These are phyloP conservation scores for Aphanomyces astaci DNA, from an alignment of 352 stramenopile genomes.

Conservation along the genomic window DNA sequence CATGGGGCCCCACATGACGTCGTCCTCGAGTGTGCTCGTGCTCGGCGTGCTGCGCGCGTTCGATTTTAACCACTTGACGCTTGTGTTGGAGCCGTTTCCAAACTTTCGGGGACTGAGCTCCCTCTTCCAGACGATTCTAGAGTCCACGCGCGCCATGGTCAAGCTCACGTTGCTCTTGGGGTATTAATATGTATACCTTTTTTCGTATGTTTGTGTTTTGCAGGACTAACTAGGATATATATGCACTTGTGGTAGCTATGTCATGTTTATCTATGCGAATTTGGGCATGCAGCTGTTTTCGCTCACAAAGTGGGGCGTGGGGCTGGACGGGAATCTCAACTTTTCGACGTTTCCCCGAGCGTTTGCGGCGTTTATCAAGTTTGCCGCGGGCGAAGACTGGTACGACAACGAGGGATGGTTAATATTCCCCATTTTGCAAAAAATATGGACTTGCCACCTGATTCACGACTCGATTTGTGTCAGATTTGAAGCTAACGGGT, in stretches of 20 bases:
- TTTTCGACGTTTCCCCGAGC: slow-evolving; percentile 69
- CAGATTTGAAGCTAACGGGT: no score
- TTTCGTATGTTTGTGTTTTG: neutral
- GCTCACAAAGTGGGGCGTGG: slow-evolving; percentile 65
- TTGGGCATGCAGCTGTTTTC: slow-evolving; percentile 78
- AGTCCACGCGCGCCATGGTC: slow-evolving; percentile 53
- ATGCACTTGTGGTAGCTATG: slow-evolving; percentile 24
- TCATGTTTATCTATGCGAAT: slow-evolving; percentile 75
- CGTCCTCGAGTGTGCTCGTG: slow-evolving; percentile 59
- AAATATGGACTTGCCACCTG: no score
- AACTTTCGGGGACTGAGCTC: slow-evolving; percentile 42
- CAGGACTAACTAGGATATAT: no score
- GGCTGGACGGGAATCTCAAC: slow-evolving; percentile 63
- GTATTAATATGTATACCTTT: slow-evolving; percentile 28
- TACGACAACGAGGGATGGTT: slow-evolving; percentile 27
- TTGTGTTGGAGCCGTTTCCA: slow-evolving; percentile 61
- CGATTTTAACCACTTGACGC: slow-evolving; percentile 76
- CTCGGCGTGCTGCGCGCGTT: slow-evolving; percentile 69
- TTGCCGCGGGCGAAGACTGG: slow-evolving; percentile 76
- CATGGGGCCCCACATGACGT: slow-evolving; percentile 25
- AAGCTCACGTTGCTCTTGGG: slow-evolving; percentile 76
- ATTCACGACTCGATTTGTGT: no score
- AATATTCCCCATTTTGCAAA: no score
- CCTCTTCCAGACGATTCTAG: slow-evolving; percentile 64
- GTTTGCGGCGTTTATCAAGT: slow-evolving; percentile 70